phyloP scores from a whole-genome alignment of 1,284 basidiomycete species.

The Coniferiporia sulphurascens region DNA sequence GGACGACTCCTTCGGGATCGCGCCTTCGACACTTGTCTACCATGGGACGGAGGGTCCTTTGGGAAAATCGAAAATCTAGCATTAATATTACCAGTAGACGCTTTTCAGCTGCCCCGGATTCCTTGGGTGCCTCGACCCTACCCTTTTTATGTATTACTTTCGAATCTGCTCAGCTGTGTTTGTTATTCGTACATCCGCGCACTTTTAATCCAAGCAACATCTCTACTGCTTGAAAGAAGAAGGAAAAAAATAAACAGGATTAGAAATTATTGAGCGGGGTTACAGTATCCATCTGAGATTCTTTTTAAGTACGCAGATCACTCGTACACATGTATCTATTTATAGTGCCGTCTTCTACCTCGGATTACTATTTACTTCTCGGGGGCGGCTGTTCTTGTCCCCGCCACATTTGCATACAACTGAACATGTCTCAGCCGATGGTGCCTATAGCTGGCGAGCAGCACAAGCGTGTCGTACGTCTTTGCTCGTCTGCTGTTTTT shows the following conservation, averaged over 20 bases:
- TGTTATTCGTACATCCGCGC: too few species aligned
- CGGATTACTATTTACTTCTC: background rate
- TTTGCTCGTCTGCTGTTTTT: constrained; percentile 54
- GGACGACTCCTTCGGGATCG: constrained; percentile 73
- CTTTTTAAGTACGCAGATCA: too few species aligned
- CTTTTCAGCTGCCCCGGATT: constrained; percentile 3
- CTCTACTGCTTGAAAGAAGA: too few species aligned
- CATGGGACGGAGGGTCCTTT: constrained; percentile 37
- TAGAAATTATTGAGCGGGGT: too few species aligned
- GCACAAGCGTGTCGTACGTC: constrained; percentile 82
- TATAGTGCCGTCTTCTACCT: background rate
- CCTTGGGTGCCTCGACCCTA: background rate
- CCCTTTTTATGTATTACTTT: too few species aligned
- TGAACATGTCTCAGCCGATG: constrained; percentile 48
- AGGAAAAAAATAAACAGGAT: too few species aligned
- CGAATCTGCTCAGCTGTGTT: too few species aligned
- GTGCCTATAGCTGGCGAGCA: constrained; percentile 71
- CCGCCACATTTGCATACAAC: background rate
- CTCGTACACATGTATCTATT: background rate
- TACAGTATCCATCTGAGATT: too few species aligned
- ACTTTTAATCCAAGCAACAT: too few species aligned
- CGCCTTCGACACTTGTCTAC: constrained; percentile 74
- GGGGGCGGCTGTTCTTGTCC: background rate
- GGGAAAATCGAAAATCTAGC: constrained; percentile 14
- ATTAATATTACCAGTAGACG: too few species aligned